These are phyloP conservation scores for Diophrys appendiculata DNA, from an alignment of 73 alveolate species.

Conservation along the genomic window DNA sequence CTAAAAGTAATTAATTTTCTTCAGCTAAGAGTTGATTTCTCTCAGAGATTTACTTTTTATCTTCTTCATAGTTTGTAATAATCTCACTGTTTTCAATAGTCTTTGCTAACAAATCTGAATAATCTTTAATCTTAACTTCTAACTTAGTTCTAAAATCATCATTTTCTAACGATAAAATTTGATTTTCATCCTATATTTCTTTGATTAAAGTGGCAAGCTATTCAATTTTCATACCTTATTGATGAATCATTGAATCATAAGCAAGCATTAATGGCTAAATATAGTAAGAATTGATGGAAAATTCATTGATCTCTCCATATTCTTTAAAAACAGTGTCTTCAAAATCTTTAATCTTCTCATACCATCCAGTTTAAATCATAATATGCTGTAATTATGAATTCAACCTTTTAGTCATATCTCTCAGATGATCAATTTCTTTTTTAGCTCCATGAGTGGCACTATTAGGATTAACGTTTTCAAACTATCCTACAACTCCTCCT, in stretches of 20 bases:
- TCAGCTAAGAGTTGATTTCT: slow-evolving; percentile 56
- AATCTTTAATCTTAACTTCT: slow-evolving; percentile 56
- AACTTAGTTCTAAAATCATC: slow-evolving; percentile 41
- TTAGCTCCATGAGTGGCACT: slow-evolving; percentile 2
- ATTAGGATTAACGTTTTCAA: no score
- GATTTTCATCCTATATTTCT: slow-evolving; percentile 9
- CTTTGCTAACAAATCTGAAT: slow-evolving; percentile 48
- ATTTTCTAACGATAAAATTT: slow-evolving; percentile 18
- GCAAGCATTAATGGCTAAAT: slow-evolving; percentile 21
- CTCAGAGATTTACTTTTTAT: slow-evolving; percentile 40
- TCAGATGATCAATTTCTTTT: slow-evolving; percentile 45
- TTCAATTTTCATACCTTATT: slow-evolving; percentile 6
- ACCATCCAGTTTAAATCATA: not conserved
- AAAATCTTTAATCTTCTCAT: not conserved
- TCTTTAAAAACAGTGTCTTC: slow-evolving; percentile 6
- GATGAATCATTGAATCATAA: slow-evolving; percentile 4
- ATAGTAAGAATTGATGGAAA: slow-evolving; percentile 13
- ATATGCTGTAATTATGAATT: not conserved
- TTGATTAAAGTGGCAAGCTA: not conserved
- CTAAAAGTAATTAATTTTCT: slow-evolving; percentile 59
- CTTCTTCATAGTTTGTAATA: slow-evolving; percentile 40
- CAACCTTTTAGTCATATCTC: slow-evolving; percentile 18
- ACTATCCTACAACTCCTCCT: no score
- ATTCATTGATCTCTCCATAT: not conserved
- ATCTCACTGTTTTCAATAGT: slow-evolving; percentile 56